Conservation (phyloP, 331 rosid genomes). For the Dryas integrifolia region DNA sequence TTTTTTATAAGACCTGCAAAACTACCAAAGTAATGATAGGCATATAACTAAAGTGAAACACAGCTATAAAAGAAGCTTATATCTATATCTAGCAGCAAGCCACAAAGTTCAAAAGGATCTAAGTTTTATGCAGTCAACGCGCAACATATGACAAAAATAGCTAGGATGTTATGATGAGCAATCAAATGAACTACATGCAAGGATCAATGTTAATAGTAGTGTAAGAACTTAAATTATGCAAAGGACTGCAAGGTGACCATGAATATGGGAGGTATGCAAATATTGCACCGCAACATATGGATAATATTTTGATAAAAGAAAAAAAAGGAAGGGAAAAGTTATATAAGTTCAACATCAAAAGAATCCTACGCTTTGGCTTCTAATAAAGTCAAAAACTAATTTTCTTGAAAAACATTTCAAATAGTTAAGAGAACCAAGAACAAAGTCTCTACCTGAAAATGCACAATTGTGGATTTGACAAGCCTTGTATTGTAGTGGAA, state of each 20-base stretch:
- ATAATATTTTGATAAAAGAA: neutral
- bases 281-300: neutral
- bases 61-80: neutral
- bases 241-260: neutral
- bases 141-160: neutral
- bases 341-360: neutral
- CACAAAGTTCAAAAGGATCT: neutral
- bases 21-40: slow-evolving; percentile 35
- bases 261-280: neutral
- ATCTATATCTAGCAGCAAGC: neutral
- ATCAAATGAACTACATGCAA: neutral
- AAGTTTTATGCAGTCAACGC: neutral
- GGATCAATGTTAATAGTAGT: neutral
- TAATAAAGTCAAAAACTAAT: neutral
- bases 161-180: neutral
- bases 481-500: slow-evolving; percentile 90
- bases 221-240: neutral
- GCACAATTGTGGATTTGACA: slow-evolving; percentile 80
- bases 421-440: slow-evolving; percentile 4
- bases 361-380: neutral
- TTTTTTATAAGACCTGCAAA: slow-evolving; percentile 46
- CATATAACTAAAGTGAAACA: neutral
- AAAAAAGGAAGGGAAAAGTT: neutral
- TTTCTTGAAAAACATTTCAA: slow-evolving; percentile 3
- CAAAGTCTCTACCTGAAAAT: slow-evolving; percentile 75